phyloP scores from a whole-genome alignment of 2,329 filamentous ascomycete genomes.

The Aspergillus ustus region DNA sequence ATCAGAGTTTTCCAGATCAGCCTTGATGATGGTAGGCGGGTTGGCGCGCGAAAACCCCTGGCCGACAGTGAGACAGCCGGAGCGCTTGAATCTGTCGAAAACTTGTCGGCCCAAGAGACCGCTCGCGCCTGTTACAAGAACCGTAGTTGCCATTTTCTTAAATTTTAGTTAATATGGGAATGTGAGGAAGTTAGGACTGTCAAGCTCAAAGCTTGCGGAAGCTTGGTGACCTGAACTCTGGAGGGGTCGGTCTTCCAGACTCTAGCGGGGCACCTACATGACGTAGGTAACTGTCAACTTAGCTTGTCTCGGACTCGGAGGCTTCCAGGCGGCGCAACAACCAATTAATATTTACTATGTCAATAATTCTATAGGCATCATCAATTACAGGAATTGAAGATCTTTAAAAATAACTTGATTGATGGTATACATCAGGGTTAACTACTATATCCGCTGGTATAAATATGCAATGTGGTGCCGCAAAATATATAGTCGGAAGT shows the following conservation, averaged over 20 bases:
- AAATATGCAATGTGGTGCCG: no score
- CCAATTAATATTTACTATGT: no score
- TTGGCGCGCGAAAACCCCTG: conserved; percentile 76
- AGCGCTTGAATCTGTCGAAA: conserved; percentile 68
- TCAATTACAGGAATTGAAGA: no score
- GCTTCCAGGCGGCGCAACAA: not conserved
- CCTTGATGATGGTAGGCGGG: conserved; percentile 67
- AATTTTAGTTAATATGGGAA: conserved; percentile 11
- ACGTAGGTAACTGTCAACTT: conserved; percentile 16
- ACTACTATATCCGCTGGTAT: no score
- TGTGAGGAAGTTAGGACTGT: conserved; percentile 12
- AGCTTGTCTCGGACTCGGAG: not conserved
- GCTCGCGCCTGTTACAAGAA: conserved; percentile 80
- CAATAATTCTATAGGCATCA: no score
- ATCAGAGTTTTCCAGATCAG: conserved; percentile 53
- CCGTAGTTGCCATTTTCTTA: conserved; percentile 54
- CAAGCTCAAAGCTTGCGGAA: conserved; percentile 3
- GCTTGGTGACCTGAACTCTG: not conserved
- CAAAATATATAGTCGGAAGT: no score
- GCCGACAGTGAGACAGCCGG: conserved; percentile 72
- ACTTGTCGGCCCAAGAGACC: conserved; percentile 84
- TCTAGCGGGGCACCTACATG: conserved; percentile 21
- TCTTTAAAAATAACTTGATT: no score
- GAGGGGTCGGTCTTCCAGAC: conserved; percentile 5
- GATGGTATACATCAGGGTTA: no score